Percentiles rank a stretch among this genome's conserved stretches.
Conservation (phyloP, 2,329 filamentous ascomycete species). For the Nigrospora oryzae region DNA sequence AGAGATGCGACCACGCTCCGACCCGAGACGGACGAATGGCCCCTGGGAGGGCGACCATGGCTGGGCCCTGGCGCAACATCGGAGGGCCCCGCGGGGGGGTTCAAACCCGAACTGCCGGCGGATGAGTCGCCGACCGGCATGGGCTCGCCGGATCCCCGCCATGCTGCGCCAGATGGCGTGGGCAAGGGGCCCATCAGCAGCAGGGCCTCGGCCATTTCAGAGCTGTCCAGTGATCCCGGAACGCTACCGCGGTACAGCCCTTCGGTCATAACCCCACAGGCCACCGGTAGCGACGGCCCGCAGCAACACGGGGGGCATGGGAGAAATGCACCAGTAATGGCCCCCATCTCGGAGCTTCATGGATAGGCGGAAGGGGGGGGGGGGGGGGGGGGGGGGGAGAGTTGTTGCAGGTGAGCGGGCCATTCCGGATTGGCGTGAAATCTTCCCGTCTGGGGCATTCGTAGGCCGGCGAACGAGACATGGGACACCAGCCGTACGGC, state of each 20-base stretch:
- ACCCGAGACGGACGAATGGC: conserved; percentile 2
- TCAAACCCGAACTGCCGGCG: conserved; percentile 11
- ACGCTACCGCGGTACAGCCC: too few species aligned
- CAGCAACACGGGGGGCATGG: not conserved
- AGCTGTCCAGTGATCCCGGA: too few species aligned
- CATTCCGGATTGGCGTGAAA: too few species aligned
- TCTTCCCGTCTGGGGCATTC: too few species aligned
- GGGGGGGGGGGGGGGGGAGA: not conserved
- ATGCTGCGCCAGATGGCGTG: not conserved
- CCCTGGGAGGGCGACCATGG: not conserved
- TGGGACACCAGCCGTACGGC: too few species aligned
- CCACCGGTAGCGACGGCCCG: too few species aligned
- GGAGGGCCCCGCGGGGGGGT: conserved; percentile 1
- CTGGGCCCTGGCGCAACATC: not conserved
- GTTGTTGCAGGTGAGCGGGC: too few species aligned
- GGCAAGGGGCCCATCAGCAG: not conserved
- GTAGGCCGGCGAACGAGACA: too few species aligned
- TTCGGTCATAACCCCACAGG: too few species aligned
- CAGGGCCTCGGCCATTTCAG: not conserved
- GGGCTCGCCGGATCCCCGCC: not conserved
- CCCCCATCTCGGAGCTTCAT: not conserved
- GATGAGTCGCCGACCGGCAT: conserved; percentile 1
- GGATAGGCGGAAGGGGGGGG: not conserved
- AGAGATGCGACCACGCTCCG: not conserved
- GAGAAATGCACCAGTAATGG: not conserved